Evolutionary conservation across 306 rosid species (phyloP), one percentile per base, ranked within the genome.

Genomic region (Trifolium subterraneum): DNA sequence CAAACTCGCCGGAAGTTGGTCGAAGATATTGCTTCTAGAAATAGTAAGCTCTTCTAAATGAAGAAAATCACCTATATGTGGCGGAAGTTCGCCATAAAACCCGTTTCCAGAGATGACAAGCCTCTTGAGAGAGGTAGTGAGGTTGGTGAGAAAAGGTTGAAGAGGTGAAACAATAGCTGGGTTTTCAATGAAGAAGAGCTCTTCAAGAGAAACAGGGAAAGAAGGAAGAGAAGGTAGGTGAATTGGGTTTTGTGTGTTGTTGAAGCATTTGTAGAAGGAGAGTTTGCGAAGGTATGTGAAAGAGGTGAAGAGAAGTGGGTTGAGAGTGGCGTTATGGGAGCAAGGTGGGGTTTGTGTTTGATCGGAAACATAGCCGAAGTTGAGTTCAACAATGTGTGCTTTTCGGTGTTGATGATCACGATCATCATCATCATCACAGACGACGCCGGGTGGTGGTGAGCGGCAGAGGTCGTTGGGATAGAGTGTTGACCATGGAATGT

Each of bases 211-310:
- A 5, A 83, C 39, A 47, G 70, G 60, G 18, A 83, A n/a, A n/a
- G n/a, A 58, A 18, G 84, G 16, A 1, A 77, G 64, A 0, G 36
- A 14, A 0, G 23, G 8, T 4, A 29, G 9, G 2, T 4, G 35
- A 0, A 15, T 70, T 5, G 11, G 44, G n/a, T 25, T 55, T 70
- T 18, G 9, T 11, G 77, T 19, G 81, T 31, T 71, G 80, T 89
- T 85, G 87, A 93, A 93, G 84, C 97, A 93, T 38, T 79, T 84
- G 78, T 89, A 93, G 65, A 93, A 88, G 88, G 89, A 88, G 64
- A 93, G 93, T 84, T 87, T 93, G 2, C 87, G 85, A 6, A 93
- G 91, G 70, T 66, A 84, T 8, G 67, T 64, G 81, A 93, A 88
- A 6, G 93, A 75, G 9, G 87, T 71, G 84, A 89, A 89, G 61